Evolutionary conservation across 495 filamentous ascomycete genomes (phyloP), one percentile per base, ranked within the genome.

Genomic region (Durotheca rogersii): DNA sequence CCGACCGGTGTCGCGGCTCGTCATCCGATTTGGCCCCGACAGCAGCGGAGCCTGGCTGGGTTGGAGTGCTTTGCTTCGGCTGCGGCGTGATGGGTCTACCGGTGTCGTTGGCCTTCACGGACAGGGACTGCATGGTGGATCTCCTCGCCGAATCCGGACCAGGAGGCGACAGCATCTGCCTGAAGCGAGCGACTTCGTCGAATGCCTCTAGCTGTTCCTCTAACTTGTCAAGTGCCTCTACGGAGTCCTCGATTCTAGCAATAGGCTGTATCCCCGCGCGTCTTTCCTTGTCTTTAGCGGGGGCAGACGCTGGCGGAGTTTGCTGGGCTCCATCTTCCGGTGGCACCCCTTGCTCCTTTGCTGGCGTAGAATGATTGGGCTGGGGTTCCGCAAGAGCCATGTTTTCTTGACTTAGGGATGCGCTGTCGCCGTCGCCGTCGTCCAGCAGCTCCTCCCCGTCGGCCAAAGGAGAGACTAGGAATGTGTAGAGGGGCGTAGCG

Each of bases 141-240:
- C 37, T 65, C 18, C 23, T 52, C n/a, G 20, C 39, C 6, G 46
- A 36, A 21, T 36, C 40, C 12, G 47, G 33, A 27, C 59, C 51
- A 30, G 69, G 67, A 1, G 69, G 60, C 10, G 76, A 70, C 15
- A 74, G 42, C 20, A 67, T 58, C 19, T 56, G 58, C 18, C 65
- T 59, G n/a, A 73, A 54, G 16, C 53, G 63, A 15, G 72, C 68
- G 35, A 82, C 68, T 27, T 76, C 68, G 17, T 64, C 55, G 23
- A 76, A 57, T 10, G 67, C 71, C 51, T 86, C 84, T 6, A 86
- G 68, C 32, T 82, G 76, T 23, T 88, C 85, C 53, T 89, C 84
- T 23, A 88, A 75, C 39, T 75, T 75, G 61, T 88, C 85, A 12
- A 88, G 72, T 32, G 79, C 83, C 60, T 84, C 80, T 17, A 88